Percentiles rank a stretch among this genome's conserved stretches.
phyloP scores from a whole-genome alignment of 306 rosid species.

The Cucurbita ficifolia region DNA sequence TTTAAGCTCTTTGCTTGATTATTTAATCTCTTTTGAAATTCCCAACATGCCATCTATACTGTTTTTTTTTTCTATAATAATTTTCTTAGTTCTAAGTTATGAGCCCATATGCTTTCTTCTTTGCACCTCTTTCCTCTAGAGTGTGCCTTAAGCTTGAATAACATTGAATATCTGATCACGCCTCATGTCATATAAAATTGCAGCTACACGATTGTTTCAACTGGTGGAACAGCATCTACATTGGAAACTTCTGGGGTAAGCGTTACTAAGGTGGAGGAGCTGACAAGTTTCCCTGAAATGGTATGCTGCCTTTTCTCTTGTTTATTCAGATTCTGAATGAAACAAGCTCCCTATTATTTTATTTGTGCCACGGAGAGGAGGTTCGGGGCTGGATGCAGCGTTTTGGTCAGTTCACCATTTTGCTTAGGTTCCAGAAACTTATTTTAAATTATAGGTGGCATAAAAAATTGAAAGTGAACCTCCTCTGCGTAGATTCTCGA shows the following conservation, averaged over 20 bases:
- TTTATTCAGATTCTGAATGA: not conserved
- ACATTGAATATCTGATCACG: not conserved
- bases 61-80: not conserved
- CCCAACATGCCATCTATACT: not conserved
- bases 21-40: not conserved
- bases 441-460: not conserved
- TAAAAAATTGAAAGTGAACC: not conserved
- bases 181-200: not conserved
- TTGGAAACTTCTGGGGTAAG: constrained; percentile 66
- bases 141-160: not conserved
- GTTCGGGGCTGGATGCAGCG: not conserved
- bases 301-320: constrained; percentile 21
- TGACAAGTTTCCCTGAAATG: constrained; percentile 88
- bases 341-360: not conserved
- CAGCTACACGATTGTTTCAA: constrained; percentile 79
- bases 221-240: constrained; percentile 89
- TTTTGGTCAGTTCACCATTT: not conserved
- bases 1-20: not conserved
- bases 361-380: not conserved
- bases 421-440: not conserved
- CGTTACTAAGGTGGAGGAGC: constrained; percentile 78
- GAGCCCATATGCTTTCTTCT: not conserved
- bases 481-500: not conserved
- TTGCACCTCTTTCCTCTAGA: not conserved
- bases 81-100: not conserved